Evolutionary conservation across 495 filamentous ascomycete species (phyloP), one percentile per base, ranked within the genome.

Genomic region (Ascodesmis nigricans): DNA sequence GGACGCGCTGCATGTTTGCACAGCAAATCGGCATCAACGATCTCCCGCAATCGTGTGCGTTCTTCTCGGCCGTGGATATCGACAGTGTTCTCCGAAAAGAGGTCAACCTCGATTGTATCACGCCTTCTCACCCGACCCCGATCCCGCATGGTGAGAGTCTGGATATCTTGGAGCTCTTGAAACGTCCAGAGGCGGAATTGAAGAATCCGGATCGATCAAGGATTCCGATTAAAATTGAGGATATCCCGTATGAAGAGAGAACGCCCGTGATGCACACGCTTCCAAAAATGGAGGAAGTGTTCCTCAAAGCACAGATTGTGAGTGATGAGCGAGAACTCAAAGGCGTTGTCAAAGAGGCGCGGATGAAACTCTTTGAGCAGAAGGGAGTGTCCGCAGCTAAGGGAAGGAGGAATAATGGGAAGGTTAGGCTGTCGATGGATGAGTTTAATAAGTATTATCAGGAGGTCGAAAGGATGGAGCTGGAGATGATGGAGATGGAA

Each of bases 11-110:
- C 38, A 90, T 95, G 73, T 97, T 97, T 51, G 73, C 76, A 2
- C 77, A 97, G 54, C 84, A 95, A 56, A 78, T 95, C 42, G 87
- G 87, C 25, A 97, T 95, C 43, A 59, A 91, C 39, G 90, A 97
- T 47, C 67, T 97, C 4, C 87, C 87, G 2, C 87, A 92, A 52
- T 69, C 72, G 3, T 91, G 81, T 46, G 87, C 87, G 14, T 97
- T 78, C 55, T 97, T 97, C 58, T 90, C 78, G 1, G 81, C 87
- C 1, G 70, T 97, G 13, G 87, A 97, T 46, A 78, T 97, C 41
- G 87, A 97, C 49, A 66, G 73, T 38, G 81, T 97, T 5, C 64
- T 97, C 10, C 73, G 87, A 22, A 97, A 97, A 52, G 87, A 97
- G 49, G 90, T 97, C 13, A 73, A 95, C 50, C 90, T 97, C 79